Conservation (phyloP, 345 rosid genomes). For the Murraya paniculata region DNA sequence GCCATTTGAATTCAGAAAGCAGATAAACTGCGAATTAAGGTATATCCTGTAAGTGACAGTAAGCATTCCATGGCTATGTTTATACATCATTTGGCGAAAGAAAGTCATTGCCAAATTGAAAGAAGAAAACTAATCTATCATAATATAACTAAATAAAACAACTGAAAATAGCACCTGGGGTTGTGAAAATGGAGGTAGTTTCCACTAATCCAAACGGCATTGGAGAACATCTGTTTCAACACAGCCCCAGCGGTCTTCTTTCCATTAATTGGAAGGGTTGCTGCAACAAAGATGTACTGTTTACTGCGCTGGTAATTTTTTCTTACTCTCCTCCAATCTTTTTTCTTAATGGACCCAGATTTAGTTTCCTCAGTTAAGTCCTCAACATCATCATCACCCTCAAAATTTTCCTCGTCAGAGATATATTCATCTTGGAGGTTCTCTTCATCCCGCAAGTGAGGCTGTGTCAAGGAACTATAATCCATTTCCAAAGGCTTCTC, state of each 20-base stretch:
- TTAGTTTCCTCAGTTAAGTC: conserved; percentile 24
- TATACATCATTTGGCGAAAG: neutral
- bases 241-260: conserved; percentile 91
- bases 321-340: conserved; percentile 81
- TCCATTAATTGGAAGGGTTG: conserved; percentile 93
- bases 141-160: neutral
- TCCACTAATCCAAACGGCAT: conserved; percentile 87
- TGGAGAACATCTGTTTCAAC: conserved; percentile 85
- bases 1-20: conserved; percentile 9
- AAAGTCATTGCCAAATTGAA: neutral
- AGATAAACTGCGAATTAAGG: neutral
- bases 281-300: conserved; percentile 94
- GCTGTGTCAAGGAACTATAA: conserved; percentile 27
- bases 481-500: conserved; percentile 28
- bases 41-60: neutral
- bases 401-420: conserved; percentile 42
- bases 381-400: conserved; percentile 34
- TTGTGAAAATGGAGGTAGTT: conserved; percentile 89
- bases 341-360: conserved; percentile 33
- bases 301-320: conserved; percentile 74
- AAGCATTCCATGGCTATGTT: neutral
- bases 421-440: conserved; percentile 27
- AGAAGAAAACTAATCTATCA: neutral
- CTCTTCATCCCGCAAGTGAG: conserved; percentile 27
- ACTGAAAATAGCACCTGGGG: conserved; percentile 60